These are phyloP conservation scores for Schizophyllum commune DNA, from an alignment of 1,284 basidiomycete species.

Conservation along the genomic window DNA sequence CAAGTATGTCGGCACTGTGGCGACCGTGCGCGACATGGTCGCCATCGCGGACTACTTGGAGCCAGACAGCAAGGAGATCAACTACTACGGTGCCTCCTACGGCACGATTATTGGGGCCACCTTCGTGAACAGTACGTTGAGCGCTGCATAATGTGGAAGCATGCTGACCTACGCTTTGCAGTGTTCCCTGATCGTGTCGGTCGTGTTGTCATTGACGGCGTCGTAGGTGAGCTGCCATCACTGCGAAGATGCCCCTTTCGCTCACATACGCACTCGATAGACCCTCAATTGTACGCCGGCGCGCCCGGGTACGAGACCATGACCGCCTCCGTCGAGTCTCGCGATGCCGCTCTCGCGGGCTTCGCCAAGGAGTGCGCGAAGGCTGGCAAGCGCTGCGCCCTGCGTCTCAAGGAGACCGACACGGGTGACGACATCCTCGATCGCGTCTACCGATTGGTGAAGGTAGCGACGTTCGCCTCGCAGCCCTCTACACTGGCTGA, in stretches of 20 bases:
- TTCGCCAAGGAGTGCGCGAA: neutral
- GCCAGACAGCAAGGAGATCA: neutral
- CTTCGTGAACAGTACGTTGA: neutral
- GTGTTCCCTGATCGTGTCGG: neutral
- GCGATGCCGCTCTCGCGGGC: neutral
- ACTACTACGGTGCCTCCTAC: neutral
- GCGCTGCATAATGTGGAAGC: neutral
- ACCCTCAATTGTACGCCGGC: neutral
- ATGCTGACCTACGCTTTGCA: neutral
- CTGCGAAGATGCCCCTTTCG: neutral
- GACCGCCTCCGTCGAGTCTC: neutral
- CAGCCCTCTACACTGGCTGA: neutral
- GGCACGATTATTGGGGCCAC: neutral
- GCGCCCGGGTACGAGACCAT: neutral
- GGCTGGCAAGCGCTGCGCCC: neutral
- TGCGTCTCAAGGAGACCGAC: neutral
- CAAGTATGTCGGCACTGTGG: neutral
- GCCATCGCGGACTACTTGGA: neutral
- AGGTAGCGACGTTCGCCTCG: neutral
- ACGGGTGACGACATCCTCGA: neutral
- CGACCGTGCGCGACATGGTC: neutral
- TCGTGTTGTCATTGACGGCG: neutral
- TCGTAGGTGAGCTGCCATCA: neutral
- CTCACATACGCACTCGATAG: neutral
- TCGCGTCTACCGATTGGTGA: neutral